Conservation (phyloP, 331 rosid genomes). For the Pyracantha coccinea region DNA sequence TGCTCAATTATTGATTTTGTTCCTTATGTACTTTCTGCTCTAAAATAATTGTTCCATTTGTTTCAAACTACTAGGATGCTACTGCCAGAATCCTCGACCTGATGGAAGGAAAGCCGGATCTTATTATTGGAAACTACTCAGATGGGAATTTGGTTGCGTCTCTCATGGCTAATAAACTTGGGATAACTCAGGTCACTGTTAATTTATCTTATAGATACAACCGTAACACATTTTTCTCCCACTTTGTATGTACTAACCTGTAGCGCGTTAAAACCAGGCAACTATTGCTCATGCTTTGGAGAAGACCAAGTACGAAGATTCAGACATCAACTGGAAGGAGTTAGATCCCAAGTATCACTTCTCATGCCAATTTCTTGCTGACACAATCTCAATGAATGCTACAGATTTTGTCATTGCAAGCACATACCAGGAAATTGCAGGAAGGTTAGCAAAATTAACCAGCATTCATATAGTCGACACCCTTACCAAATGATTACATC, state of each 20-base stretch:
- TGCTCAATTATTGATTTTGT: not conserved
- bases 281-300: constrained; percentile 95
- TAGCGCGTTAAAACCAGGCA: constrained; percentile 34
- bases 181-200: constrained; percentile 63
- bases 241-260: not conserved
- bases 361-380: constrained; percentile 95
- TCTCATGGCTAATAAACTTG: constrained; percentile 74
- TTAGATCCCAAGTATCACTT: constrained; percentile 85
- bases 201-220: not conserved
- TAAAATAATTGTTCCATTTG: not conserved
- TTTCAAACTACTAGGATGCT: constrained; percentile 48
- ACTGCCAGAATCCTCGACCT: constrained; percentile 46
- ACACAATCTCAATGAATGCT: constrained; percentile 89
- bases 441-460: constrained; percentile 51
- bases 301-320: constrained; percentile 88
- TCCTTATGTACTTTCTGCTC: not conserved
- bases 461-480: not conserved
- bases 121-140: constrained; percentile 77
- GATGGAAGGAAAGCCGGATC: constrained; percentile 81
- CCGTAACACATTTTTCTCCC: not conserved
- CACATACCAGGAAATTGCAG: constrained; percentile 93
- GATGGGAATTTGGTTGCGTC: constrained; percentile 93
- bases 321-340: constrained; percentile 87
- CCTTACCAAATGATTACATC: not conserved
- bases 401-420: constrained; percentile 89